Base-by-base conservation (phyloP, 2,329 filamentous ascomycete genomes). In the Emericellopsis cladophorae region DNA sequence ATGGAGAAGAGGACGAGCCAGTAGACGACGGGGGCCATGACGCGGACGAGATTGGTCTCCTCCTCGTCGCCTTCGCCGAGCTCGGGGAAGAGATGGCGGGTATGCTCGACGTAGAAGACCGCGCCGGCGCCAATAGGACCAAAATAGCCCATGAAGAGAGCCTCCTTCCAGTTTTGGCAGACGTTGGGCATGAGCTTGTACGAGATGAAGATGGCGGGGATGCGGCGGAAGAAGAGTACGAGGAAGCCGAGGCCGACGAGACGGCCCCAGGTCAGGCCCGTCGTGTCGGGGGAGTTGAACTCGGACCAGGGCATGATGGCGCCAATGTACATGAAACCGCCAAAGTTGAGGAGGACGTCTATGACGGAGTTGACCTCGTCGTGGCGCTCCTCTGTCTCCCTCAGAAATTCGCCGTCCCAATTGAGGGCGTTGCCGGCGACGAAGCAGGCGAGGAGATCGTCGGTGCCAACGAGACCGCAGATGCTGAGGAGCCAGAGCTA, bases 111-210 rank as follows among this genome's bases (percentile, higher is more conserved):
- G 56, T 89, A 88, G 56, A 87, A 88, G 21, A 86, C 71, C 0
- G 84, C 83, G 16, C 79, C 81, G 8, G 85, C 81, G 2, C 84
- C 84, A n/a, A 39, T 45, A 0, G 84, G 84, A 0, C 83, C 84
- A 49, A 89, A 88, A 44, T 77, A 76, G 0, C 74, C 74, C 70
- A 78, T 73, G 43, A 79, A 78, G 0, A 79, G 49, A 0, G 73
- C 74, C 44, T 79, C 74, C 47, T 69, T 72, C 62, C 67, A 76
- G 48, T 65, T 57, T n/a, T 64, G 63, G 42, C 68, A 64, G 0
- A 68, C 62, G 2, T 57, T 56, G 0, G 72, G 71, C 68, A 78
- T 74, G 7, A 73, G 56, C 47, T 69, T 72, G 53, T 77, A 78
- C 1, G 64, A 58, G 9, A 69, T 39, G 38, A 78, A 52, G 9